Evolutionary conservation across 2,329 filamentous ascomycete species (phyloP).

Genomic region (Amphichorda felina): DNA sequence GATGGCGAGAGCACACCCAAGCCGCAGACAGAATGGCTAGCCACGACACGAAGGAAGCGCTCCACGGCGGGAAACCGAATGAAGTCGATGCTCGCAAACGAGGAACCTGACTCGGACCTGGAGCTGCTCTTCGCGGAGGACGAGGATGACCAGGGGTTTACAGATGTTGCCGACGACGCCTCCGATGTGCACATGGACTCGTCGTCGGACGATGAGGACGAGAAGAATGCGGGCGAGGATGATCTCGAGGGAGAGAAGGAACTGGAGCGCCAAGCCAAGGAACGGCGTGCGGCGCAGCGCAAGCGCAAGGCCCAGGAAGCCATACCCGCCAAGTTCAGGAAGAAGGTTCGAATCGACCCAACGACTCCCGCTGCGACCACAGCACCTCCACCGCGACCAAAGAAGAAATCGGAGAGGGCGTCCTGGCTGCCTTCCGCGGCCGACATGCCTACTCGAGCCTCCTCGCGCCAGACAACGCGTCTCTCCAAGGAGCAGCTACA

Average conservation of each 20-base stretch:
- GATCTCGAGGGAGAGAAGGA: slow-evolving; percentile 83
- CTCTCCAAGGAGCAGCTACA: slow-evolving; percentile 51
- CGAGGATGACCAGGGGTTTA: slow-evolving; percentile 57
- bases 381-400: slow-evolving; percentile 34
- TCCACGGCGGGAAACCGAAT: slow-evolving; percentile 78
- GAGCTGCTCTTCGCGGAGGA: slow-evolving; percentile 66
- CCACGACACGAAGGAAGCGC: slow-evolving; percentile 61
- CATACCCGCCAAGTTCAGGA: slow-evolving; percentile 58
- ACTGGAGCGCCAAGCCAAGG: slow-evolving; percentile 63
- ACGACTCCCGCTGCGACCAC: slow-evolving; percentile 19
- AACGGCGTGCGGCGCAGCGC: slow-evolving; percentile 51
- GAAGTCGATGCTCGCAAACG: slow-evolving; percentile 63
- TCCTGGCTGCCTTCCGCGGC: slow-evolving; percentile 45
- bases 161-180: slow-evolving; percentile 51
- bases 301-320: slow-evolving; percentile 75
- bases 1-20: slow-evolving; percentile 16
- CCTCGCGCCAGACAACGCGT: slow-evolving; percentile 44
- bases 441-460: slow-evolving; percentile 46
- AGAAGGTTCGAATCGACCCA: slow-evolving; percentile 40
- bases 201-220: slow-evolving; percentile 73
- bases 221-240: slow-evolving; percentile 39
- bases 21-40: slow-evolving; percentile 52
- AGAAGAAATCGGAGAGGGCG: slow-evolving; percentile 48
- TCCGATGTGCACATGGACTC: slow-evolving; percentile 81
- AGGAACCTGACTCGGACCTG: slow-evolving; percentile 58